Conservation (phyloP, 2,329 filamentous ascomycete genomes). For the Thielaviopsis ethacetica region DNA sequence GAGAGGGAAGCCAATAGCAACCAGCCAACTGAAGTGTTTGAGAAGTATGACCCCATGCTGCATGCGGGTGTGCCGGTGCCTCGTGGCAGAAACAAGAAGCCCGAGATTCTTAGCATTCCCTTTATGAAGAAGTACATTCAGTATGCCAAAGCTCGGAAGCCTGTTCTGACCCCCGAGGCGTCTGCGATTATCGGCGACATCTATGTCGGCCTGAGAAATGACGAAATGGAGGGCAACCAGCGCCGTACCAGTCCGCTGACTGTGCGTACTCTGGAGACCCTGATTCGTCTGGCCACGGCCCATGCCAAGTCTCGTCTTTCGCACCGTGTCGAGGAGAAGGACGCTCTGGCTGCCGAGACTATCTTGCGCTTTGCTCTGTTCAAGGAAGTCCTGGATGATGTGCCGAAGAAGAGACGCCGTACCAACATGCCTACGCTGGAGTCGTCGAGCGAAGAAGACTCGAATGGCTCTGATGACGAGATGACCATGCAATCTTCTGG, state of each 20-base stretch:
- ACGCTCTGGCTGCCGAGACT: slow-evolving; percentile 72
- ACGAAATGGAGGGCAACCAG: slow-evolving; percentile 88
- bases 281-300: slow-evolving; percentile 94
- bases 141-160: slow-evolving; percentile 87
- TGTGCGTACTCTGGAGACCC: slow-evolving; percentile 87
- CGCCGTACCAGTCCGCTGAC: slow-evolving; percentile 89
- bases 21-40: slow-evolving; percentile 71
- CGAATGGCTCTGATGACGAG: slow-evolving; percentile 44
- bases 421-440: slow-evolving; percentile 41
- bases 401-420: slow-evolving; percentile 70
- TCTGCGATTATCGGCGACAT: slow-evolving; percentile 81
- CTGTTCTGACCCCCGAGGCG: slow-evolving; percentile 75
- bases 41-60: slow-evolving; percentile 93
- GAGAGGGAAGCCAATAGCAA: slow-evolving; percentile 60
- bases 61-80: slow-evolving; percentile 77
- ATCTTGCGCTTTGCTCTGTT: slow-evolving; percentile 92
- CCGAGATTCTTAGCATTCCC: slow-evolving; percentile 83
- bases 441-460: slow-evolving; percentile 41
- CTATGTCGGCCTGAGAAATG: slow-evolving; percentile 85
- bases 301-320: slow-evolving; percentile 88
- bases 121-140: slow-evolving; percentile 99
- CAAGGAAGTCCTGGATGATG: slow-evolving; percentile 74
- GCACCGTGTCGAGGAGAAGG: slow-evolving; percentile 72
- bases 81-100: slow-evolving; percentile 56
- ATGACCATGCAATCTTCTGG: slow-evolving; percentile 16